Conservation (phyloP, 2,329 filamentous ascomycete genomes). For the Lomentospora prolificans region DNA sequence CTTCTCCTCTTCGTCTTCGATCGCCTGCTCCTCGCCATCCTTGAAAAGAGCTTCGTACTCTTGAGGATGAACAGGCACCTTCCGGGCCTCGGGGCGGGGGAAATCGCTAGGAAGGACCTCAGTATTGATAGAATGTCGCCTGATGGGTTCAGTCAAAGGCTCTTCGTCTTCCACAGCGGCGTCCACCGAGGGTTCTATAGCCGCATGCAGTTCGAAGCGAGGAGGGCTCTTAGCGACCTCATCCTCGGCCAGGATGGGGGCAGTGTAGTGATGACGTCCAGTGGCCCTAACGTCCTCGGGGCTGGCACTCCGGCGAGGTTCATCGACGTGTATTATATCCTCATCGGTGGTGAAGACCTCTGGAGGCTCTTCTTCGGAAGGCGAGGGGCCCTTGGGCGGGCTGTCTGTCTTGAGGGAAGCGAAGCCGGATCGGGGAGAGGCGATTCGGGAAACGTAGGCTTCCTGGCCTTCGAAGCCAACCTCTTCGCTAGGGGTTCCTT, state of each 20-base stretch:
- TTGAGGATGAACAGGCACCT: slow-evolving; percentile 41
- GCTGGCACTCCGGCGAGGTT: slow-evolving; percentile 20
- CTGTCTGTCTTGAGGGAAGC: slow-evolving; percentile 18
- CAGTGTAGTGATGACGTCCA: slow-evolving; percentile 51
- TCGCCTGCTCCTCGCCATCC: slow-evolving; percentile 45
- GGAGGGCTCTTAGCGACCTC: slow-evolving; percentile 69
- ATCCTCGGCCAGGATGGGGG: slow-evolving; percentile 81
- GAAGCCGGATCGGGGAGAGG: slow-evolving; percentile 50
- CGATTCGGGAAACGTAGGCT: slow-evolving; percentile 68
- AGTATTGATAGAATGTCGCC: slow-evolving; percentile 29
- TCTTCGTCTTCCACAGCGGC: background rate
- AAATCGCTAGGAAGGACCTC: background rate
- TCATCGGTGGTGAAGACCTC: slow-evolving; percentile 27
- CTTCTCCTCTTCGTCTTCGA: slow-evolving; percentile 26
- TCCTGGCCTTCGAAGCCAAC: slow-evolving; percentile 82
- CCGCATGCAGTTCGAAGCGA: slow-evolving; percentile 63
- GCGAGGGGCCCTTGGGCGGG: slow-evolving; percentile 18
- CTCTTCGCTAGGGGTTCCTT: slow-evolving; percentile 79
- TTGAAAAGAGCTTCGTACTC: slow-evolving; percentile 95
- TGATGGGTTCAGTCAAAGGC: slow-evolving; percentile 45
- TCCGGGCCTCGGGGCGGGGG: background rate
- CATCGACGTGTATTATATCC: slow-evolving; percentile 68
- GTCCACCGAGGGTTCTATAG: slow-evolving; percentile 36
- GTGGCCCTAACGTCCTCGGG: slow-evolving; percentile 26
- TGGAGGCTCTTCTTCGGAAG: slow-evolving; percentile 1